Evolutionary conservation across 1,284 basidiomycete genomes (phyloP).

Genomic region (Cystobasidium slooffiae): DNA sequence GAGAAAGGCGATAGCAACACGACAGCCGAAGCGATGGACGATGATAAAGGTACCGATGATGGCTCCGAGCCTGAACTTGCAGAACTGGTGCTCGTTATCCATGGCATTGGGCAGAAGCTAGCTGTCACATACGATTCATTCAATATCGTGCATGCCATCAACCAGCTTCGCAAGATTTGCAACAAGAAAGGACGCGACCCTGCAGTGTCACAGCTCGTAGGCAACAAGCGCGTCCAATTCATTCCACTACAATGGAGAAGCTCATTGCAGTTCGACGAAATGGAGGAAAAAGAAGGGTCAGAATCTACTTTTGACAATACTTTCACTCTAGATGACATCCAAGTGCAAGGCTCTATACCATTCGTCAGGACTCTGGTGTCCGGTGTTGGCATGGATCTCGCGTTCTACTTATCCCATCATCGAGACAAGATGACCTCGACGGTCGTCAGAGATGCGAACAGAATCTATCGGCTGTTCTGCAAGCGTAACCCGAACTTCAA

Average conservation of each 20-base stretch:
- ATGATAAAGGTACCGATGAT: slow-evolving; percentile 42
- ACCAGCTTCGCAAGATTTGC: slow-evolving; percentile 50
- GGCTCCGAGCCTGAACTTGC: slow-evolving; percentile 46
- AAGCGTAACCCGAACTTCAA: slow-evolving; percentile 55
- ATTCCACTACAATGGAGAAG: slow-evolving; percentile 54
- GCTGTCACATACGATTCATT: slow-evolving; percentile 52
- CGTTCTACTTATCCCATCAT: slow-evolving; percentile 55
- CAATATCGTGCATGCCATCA: slow-evolving; percentile 53
- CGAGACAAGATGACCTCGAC: slow-evolving; percentile 54
- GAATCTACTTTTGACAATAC: slow-evolving; percentile 49
- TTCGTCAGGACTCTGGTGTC: slow-evolving; percentile 54
- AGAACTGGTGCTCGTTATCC: slow-evolving; percentile 53
- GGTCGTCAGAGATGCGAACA: slow-evolving; percentile 55
- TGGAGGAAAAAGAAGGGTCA: slow-evolving; percentile 45
- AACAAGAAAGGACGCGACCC: slow-evolving; percentile 46
- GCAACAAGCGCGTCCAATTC: slow-evolving; percentile 52
- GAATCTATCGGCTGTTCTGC: slow-evolving; percentile 55
- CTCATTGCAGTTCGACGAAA: slow-evolving; percentile 51
- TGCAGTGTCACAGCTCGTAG: slow-evolving; percentile 48
- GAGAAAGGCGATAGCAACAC: slow-evolving; percentile 44
- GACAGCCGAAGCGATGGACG: slow-evolving; percentile 48
- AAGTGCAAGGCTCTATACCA: slow-evolving; percentile 52
- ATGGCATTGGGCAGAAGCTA: slow-evolving; percentile 54
- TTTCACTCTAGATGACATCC: slow-evolving; percentile 51
- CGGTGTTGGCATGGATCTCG: slow-evolving; percentile 56